Evolutionary conservation across 148 eudicot species (phyloP).

Genomic region (Vaccinium macrocarpon): DNA sequence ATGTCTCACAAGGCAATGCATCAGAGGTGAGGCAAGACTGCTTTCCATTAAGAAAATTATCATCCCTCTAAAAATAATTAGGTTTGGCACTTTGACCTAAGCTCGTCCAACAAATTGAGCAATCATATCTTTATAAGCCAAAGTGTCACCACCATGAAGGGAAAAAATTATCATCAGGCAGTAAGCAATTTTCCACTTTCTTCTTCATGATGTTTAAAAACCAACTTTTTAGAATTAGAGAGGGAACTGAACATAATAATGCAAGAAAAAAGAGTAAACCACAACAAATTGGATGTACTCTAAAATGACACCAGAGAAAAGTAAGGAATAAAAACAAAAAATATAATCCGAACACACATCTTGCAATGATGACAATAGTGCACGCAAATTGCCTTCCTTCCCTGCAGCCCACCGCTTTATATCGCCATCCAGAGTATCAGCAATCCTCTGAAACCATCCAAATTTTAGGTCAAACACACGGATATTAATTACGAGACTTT

Average conservation of each 20-base stretch:
- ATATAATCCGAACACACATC: conserved; percentile 35
- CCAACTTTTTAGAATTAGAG: not conserved
- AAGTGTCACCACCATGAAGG: not conserved
- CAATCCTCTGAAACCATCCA: conserved; percentile 56
- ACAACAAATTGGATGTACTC: not conserved
- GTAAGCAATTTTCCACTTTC: not conserved
- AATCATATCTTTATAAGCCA: not conserved
- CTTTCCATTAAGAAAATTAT: not conserved
- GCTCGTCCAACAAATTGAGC: not conserved
- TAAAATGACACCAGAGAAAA: not conserved
- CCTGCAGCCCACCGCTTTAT: conserved; percentile 92
- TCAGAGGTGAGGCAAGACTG: not conserved
- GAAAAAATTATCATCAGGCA: not conserved
- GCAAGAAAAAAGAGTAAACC: conserved; percentile 6
- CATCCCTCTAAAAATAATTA: not conserved
- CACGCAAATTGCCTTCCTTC: conserved; percentile 89
- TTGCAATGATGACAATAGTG: conserved; percentile 71
- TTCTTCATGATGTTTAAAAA: not conserved
- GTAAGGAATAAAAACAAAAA: not conserved
- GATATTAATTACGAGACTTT: not conserved
- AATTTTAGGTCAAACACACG: not conserved
- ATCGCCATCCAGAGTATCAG: conserved; percentile 52
- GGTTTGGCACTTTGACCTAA: not conserved
- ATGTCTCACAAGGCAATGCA: not conserved
- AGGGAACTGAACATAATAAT: not conserved